These are phyloP conservation scores for Takashimella tepidaria DNA, from an alignment of 1,284 basidiomycete genomes.

Conservation along the genomic window DNA sequence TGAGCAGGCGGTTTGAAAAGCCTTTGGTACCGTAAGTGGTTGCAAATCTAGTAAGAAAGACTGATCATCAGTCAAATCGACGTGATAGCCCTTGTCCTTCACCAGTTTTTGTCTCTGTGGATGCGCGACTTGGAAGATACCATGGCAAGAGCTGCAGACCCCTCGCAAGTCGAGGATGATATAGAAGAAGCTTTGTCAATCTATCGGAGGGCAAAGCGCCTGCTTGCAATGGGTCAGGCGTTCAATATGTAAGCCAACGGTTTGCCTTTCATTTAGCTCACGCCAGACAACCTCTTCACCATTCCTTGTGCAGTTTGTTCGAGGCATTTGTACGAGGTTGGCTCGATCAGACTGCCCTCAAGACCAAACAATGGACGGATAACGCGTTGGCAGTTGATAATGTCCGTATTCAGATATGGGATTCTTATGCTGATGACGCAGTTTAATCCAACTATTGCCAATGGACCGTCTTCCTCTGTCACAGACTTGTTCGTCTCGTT, in stretches of 20 bases:
- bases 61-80: constrained; percentile 59
- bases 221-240: constrained; percentile 71
- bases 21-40: constrained; percentile 67
- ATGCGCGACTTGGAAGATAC: constrained; percentile 69
- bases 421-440: constrained; percentile 36
- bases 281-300: not conserved
- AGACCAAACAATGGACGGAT: constrained; percentile 91
- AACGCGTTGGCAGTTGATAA: constrained; percentile 82
- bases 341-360: constrained; percentile 82
- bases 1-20: constrained; percentile 73
- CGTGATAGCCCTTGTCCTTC: constrained; percentile 69
- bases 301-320: constrained; percentile 65
- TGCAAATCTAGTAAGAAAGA: not conserved
- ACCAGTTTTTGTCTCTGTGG: constrained; percentile 67
- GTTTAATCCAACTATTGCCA: constrained; percentile 78
- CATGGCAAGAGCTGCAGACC: constrained; percentile 15
- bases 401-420: constrained; percentile 49
- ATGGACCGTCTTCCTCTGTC: constrained; percentile 90
- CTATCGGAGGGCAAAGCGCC: constrained; percentile 57
- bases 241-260: constrained; percentile 50
- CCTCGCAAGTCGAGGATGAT: constrained; percentile 58
- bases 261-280: not conserved
- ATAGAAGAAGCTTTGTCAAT: constrained; percentile 85
- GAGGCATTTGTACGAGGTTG: constrained; percentile 84
- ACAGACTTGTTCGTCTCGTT: constrained; percentile 93